A percentile compares a stretch with the other conserved stretches of the same genome.
Conservation (phyloP, 495 filamentous ascomycete species). For the Penicillium tannophilum region DNA sequence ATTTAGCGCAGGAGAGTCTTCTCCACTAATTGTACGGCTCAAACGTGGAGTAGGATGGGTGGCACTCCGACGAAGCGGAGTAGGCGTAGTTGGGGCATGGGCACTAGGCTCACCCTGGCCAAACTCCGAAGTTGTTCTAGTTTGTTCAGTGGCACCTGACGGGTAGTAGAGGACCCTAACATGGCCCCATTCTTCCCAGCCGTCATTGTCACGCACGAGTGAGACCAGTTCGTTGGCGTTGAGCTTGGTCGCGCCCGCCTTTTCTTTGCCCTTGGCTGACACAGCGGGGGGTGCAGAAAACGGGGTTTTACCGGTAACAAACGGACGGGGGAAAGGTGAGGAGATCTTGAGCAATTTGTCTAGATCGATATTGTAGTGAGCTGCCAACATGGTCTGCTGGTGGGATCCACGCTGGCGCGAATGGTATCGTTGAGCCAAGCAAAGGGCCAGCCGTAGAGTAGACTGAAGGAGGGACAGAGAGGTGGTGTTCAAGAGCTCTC, state of each 20-base stretch:
- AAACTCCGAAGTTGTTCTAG: slow-evolving; percentile 30
- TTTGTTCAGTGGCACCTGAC: slow-evolving; percentile 35
- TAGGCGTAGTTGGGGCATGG: slow-evolving; percentile 50
- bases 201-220: slow-evolving; percentile 58
- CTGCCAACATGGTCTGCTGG: slow-evolving; percentile 72
- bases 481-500: slow-evolving; percentile 84
- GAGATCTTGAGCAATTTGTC: slow-evolving; percentile 84
- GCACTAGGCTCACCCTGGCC: slow-evolving; percentile 28
- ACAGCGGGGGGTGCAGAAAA: slow-evolving; percentile 49
- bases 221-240: slow-evolving; percentile 77
- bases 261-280: slow-evolving; percentile 74
- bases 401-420: slow-evolving; percentile 73
- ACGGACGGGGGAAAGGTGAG: slow-evolving; percentile 76
- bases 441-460: slow-evolving; percentile 74
- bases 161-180: slow-evolving; percentile 68
- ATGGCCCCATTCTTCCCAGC: slow-evolving; percentile 70
- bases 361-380: slow-evolving; percentile 93
- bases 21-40: slow-evolving; percentile 48
- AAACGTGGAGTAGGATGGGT: slow-evolving; percentile 57
- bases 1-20: slow-evolving; percentile 51
- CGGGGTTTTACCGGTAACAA: slow-evolving; percentile 36
- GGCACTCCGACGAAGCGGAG: slow-evolving; percentile 50
- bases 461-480: slow-evolving; percentile 72
- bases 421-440: slow-evolving; percentile 89
- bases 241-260: slow-evolving; percentile 49